phyloP scores from a whole-genome alignment of 106 monocot species.

The Xerophyta viscosa region DNA sequence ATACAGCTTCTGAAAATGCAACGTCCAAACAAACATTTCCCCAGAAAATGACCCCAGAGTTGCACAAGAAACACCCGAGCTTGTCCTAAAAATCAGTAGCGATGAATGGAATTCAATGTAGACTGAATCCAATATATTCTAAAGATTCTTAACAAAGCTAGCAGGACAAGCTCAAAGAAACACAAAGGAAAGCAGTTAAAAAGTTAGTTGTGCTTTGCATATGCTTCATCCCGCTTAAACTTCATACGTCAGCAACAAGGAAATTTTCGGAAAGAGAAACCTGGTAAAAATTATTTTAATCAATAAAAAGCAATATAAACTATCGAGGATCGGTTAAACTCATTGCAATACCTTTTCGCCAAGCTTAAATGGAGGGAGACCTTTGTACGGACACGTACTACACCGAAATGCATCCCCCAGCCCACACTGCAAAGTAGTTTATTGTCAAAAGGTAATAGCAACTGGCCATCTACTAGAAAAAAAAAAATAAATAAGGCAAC shows the following conservation, averaged over 20 bases:
- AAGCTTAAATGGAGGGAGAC: slow-evolving; percentile 75
- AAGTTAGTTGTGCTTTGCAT: neutral
- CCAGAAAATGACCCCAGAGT: too few species aligned
- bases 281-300: slow-evolving; percentile 11
- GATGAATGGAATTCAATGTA: too few species aligned
- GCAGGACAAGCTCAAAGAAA: too few species aligned
- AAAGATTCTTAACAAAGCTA: too few species aligned
- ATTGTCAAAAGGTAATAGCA: neutral
- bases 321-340: neutral
- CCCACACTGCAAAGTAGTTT: slow-evolving; percentile 55
- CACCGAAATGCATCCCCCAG: slow-evolving; percentile 95
- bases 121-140: too few species aligned
- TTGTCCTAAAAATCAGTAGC: too few species aligned
- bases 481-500: slow-evolving; percentile 1
- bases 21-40: too few species aligned
- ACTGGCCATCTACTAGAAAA: neutral
- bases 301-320: neutral
- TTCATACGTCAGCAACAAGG: slow-evolving; percentile 62
- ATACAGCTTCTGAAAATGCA: too few species aligned
- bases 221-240: neutral
- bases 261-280: slow-evolving; percentile 48
- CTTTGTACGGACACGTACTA: slow-evolving; percentile 75
- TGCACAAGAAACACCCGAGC: too few species aligned
- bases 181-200: too few species aligned
- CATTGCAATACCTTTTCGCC: slow-evolving; percentile 61